Evolutionary conservation across 768 basidiomycete species (phyloP).

Genomic region (Lentinus brumalis): DNA sequence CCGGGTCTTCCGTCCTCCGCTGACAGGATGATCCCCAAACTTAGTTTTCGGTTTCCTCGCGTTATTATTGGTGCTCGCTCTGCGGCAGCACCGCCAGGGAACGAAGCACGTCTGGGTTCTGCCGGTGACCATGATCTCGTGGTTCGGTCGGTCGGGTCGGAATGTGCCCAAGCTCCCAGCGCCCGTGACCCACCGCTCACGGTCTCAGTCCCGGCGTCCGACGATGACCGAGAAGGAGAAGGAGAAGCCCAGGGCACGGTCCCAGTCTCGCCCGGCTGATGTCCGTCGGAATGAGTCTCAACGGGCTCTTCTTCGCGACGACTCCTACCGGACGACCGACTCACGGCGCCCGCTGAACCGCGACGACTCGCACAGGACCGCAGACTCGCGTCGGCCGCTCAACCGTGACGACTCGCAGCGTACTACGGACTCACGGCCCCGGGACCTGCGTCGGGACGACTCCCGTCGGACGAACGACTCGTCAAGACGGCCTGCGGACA

Average conservation of each 20-base stretch:
- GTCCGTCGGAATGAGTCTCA: conserved; percentile 24
- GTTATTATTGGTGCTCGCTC: conserved; percentile 45
- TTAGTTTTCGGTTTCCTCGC: conserved; percentile 50
- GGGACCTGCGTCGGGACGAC: conserved; percentile 19
- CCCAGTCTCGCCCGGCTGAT: conserved; percentile 16
- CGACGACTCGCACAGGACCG: conserved; percentile 18
- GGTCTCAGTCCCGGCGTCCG: conserved; percentile 33
- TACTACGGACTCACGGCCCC: conserved; percentile 3
- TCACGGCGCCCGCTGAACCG: conserved; percentile 20
- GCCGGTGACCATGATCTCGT: conserved; percentile 70
- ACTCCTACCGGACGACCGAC: conserved; percentile 21
- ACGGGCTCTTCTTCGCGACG: conserved; percentile 21
- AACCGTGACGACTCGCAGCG: conserved; percentile 15
- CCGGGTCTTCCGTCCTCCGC: conserved; percentile 3
- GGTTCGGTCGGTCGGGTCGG: conserved; percentile 51
- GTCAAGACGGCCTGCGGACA: neutral
- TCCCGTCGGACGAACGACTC: conserved; percentile 14
- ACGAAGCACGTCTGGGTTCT: conserved; percentile 62
- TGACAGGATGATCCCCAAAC: conserved; percentile 26
- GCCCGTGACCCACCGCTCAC: conserved; percentile 38
- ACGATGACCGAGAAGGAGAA: conserved; percentile 10
- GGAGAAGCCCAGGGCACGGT: conserved; percentile 16
- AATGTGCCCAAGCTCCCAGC: conserved; percentile 41
- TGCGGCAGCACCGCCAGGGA: conserved; percentile 46
- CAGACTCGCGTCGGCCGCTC: conserved; percentile 6